phyloP scores from a whole-genome alignment of 2,329 filamentous ascomycete species.

The Phoma herbarum region DNA sequence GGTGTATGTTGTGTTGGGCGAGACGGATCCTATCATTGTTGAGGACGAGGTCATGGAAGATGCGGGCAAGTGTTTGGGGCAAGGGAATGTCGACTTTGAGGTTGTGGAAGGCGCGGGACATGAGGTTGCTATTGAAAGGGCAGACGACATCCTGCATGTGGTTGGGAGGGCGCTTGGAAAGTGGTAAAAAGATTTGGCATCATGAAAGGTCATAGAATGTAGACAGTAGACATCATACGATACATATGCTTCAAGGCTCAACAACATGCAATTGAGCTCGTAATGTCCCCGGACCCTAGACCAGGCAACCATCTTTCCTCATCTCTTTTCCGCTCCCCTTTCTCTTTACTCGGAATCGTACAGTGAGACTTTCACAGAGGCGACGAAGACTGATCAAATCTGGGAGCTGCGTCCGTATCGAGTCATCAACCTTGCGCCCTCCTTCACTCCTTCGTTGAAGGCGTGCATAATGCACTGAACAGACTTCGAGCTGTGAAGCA shows the following conservation, averaged over 20 bases:
- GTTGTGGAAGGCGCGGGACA: conserved; percentile 69
- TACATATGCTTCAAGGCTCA: no score
- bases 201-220: no score
- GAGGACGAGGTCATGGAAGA: conserved; percentile 71
- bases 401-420: no score
- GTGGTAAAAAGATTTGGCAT: conserved; percentile 12
- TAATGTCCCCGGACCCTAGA: not conserved
- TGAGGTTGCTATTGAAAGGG: conserved; percentile 72
- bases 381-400: no score
- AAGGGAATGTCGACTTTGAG: conserved; percentile 64
- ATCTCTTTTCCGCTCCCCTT: no score
- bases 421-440: not conserved
- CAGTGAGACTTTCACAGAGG: not conserved
- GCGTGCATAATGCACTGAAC: conserved; percentile 8
- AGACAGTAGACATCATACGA: not conserved
- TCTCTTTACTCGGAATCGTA: no score
- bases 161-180: conserved; percentile 56
- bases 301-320: no score
- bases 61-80: conserved; percentile 65
- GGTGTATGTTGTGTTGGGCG: conserved; percentile 72
- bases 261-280: no score
- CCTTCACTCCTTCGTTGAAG: conserved; percentile 12
- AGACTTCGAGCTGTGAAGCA: not conserved
- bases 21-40: conserved; percentile 72
- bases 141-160: conserved; percentile 65